A percentile compares a stretch with the other conserved stretches of the same genome.
Conservation (phyloP, 306 rosid species). For the Alnus glutinosa region DNA sequence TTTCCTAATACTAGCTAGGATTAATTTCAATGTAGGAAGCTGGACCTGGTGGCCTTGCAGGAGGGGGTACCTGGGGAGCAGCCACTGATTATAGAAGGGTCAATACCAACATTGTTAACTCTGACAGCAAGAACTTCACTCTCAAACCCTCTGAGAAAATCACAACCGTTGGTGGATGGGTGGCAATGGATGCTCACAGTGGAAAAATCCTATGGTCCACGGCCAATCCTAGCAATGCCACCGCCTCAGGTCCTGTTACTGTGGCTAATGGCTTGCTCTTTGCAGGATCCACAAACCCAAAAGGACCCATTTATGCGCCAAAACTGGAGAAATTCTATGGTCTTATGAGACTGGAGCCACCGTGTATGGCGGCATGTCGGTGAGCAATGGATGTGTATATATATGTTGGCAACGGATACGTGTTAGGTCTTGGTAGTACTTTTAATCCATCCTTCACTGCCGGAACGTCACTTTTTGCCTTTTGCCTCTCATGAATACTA, state of each 20-base stretch:
- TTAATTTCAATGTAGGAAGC: too few relatives aligned
- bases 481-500: slow-evolving; percentile 22
- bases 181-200: slow-evolving; percentile 45
- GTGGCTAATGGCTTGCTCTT: slow-evolving; percentile 50
- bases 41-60: too few relatives aligned
- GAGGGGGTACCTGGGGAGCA: slow-evolving; percentile 8
- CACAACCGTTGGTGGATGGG: slow-evolving; percentile 60
- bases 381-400: slow-evolving; percentile 58
- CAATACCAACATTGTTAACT: too few relatives aligned
- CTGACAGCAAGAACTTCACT: slow-evolving; percentile 32
- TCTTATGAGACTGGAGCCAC: slow-evolving; percentile 40
- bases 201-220: slow-evolving; percentile 56
- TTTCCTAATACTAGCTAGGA: not conserved
- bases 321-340: not conserved
- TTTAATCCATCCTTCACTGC: slow-evolving; percentile 25
- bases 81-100: too few relatives aligned
- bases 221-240: slow-evolving; percentile 32
- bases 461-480: slow-evolving; percentile 58
- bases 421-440: slow-evolving; percentile 26
- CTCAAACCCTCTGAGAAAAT: slow-evolving; percentile 41
- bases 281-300: slow-evolving; percentile 37
- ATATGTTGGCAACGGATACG: slow-evolving; percentile 54
- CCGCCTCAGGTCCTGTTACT: slow-evolving; percentile 40
- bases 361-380: slow-evolving; percentile 57
- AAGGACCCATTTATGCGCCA: slow-evolving; percentile 48